Conservation (phyloP, 2,329 filamentous ascomycete species). For the Corynespora cassiicola region DNA sequence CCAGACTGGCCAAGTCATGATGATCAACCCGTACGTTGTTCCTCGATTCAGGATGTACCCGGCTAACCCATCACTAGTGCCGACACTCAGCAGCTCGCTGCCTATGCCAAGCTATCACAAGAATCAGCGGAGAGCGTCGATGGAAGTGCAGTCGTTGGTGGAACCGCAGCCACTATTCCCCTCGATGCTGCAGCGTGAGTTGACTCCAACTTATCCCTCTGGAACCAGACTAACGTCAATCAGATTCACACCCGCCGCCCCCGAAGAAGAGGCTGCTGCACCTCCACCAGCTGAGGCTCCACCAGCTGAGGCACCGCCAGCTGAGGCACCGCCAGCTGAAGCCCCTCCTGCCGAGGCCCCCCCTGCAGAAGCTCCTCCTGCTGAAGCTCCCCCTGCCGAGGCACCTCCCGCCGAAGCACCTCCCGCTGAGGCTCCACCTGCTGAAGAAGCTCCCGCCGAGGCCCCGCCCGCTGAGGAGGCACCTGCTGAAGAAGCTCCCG, state of each 20-base stretch:
- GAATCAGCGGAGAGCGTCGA: constrained; percentile 27
- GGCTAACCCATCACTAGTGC: constrained; percentile 4
- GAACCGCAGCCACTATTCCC: constrained; percentile 24
- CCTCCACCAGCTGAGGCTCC: constrained; percentile 10
- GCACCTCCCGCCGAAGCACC: background rate
- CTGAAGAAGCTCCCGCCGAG: too few relatives aligned
- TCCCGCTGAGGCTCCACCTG: too few relatives aligned
- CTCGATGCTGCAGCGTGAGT: constrained; percentile 34
- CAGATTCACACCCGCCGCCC: constrained; percentile 29
- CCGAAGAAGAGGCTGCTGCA: constrained; percentile 21
- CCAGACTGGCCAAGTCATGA: constrained; percentile 36
- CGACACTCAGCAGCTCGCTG: constrained; percentile 28
- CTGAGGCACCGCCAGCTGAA: background rate
- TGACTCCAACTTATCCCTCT: background rate
- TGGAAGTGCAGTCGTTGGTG: constrained; percentile 26
- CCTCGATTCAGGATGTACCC: background rate
- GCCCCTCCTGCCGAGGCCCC: background rate
- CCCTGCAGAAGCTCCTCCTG: constrained; percentile 6
- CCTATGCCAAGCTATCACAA: constrained; percentile 34
- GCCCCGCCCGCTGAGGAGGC: constrained; percentile 4
- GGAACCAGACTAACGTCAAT: constrained; percentile 2
- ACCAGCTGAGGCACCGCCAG: constrained; percentile 8
- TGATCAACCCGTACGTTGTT: constrained; percentile 28
- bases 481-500: constrained; percentile 3
- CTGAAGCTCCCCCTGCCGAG: constrained; percentile 10